Evolutionary conservation across 192 early-diverging fungal genomes (phyloP), one percentile per base, ranked within the genome.

Genomic region (Coemansia sp.): DNA sequence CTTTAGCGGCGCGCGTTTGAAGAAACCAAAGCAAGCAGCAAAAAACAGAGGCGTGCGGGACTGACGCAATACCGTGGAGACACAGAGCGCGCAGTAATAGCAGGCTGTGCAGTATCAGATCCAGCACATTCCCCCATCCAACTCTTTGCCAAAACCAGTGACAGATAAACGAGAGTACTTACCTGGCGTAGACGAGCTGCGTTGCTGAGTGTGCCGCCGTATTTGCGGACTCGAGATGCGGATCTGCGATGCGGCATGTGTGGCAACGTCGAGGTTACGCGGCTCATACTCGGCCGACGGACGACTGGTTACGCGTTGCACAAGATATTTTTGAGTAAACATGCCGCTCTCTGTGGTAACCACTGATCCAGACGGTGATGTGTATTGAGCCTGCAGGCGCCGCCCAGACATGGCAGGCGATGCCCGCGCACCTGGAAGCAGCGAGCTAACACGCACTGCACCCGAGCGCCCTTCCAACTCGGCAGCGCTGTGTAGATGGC

Each of bases 361-460:
- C 17, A 50, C 10, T 21, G 72, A 65, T 8, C 58, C 66, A 29
- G 58, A 24, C 9, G 72, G 62, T 1, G 62, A 59, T n/a, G 63
- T 57, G 15, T 58, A 62, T 32, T 61, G 67, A 32, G 53, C 55
- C 38, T 62, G 66, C 17, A 38, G 49, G 21, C 64, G 67, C 45
- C 67, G 59, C 17, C 56, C 21, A 12, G 63, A 17, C n/a, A 49
- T 39, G 27, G 51, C 29, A 17, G 63, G 70, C 52, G 75, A 65
- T 9, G 62, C 29, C 22, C 75, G 57, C 19, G 72, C 72, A 47
- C 72, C 68, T 4, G 77, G 72, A 3, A 80, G 59, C 27, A 80
- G 69, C 54, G 77, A 64, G 52, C 72, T 74, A 54, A 80, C 77
- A 14, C 47, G 72, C n/a, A 74, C 77, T 5, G 77, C 61, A 45